These are phyloP conservation scores for Saksenaea oblongispora DNA, from an alignment of 371 early-diverging fungal genomes.

Conservation along the genomic window DNA sequence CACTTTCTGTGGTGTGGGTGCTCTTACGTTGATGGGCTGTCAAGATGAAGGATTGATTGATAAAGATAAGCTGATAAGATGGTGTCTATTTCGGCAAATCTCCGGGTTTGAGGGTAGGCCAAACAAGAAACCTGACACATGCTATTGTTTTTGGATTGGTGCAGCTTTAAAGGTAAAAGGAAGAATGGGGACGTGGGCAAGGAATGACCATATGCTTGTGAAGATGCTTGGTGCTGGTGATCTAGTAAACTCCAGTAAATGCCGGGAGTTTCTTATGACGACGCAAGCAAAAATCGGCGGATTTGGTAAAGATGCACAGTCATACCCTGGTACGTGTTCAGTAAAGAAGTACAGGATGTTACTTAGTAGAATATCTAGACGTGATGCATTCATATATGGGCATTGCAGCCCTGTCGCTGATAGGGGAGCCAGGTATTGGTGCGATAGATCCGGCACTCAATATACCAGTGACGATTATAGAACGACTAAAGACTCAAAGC, in stretches of 20 bases:
- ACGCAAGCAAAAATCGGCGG: slow-evolving; percentile 78
- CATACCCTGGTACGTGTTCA: slow-evolving; percentile 56
- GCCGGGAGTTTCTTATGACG: slow-evolving; percentile 59
- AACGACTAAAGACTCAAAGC: slow-evolving; percentile 24
- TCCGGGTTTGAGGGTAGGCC: slow-evolving; percentile 92
- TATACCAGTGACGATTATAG: slow-evolving; percentile 42
- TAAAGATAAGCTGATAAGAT: slow-evolving; percentile 63
- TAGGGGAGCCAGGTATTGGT: slow-evolving; percentile 57
- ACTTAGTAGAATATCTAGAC: slow-evolving; percentile 47
- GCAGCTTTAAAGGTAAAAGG: slow-evolving; percentile 66
- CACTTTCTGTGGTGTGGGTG: slow-evolving; percentile 88
- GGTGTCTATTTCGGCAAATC: slow-evolving; percentile 80
- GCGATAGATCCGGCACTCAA: slow-evolving; percentile 59
- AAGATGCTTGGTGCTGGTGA: slow-evolving; percentile 48
- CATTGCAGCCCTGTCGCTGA: slow-evolving; percentile 71
- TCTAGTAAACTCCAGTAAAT: slow-evolving; percentile 58
- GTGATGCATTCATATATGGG: slow-evolving; percentile 89
- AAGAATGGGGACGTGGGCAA: not conserved
- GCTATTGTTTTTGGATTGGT: slow-evolving; percentile 99
- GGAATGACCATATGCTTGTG: not conserved
- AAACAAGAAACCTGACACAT: slow-evolving; percentile 93
- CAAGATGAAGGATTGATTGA: slow-evolving; percentile 61
- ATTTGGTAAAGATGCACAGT: slow-evolving; percentile 72
- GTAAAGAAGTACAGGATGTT: not conserved
- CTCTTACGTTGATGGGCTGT: slow-evolving; percentile 73